phyloP scores from a whole-genome alignment of 306 rosid species.

The Glycine tomentella region DNA sequence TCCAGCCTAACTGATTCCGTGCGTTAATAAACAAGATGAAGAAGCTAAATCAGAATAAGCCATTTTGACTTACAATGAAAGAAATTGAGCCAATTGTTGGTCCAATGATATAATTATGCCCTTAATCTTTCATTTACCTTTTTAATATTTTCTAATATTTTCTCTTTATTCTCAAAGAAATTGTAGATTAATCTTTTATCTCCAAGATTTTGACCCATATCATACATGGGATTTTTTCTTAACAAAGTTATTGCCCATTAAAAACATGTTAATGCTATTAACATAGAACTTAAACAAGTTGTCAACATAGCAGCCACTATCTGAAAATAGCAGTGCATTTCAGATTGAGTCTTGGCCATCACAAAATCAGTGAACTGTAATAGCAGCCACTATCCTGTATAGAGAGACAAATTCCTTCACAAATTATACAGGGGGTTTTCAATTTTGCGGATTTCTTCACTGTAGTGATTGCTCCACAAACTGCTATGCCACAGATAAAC shows the following conservation, averaged over 20 bases:
- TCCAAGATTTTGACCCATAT: background rate
- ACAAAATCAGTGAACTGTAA: background rate
- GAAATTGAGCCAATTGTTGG: background rate
- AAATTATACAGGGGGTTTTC: too few species aligned
- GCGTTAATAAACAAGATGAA: constrained; percentile 6
- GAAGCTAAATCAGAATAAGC: constrained; percentile 16
- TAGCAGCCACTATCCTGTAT: background rate
- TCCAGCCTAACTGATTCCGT: constrained; percentile 9
- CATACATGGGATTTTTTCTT: background rate
- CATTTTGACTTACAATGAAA: background rate
- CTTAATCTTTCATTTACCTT: too few species aligned
- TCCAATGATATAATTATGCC: background rate
- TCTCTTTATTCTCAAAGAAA: constrained; percentile 19
- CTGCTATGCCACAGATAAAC: too few species aligned
- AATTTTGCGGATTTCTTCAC: too few species aligned
- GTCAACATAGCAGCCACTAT: background rate
- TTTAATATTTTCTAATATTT: background rate
- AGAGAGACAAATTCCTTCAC: too few species aligned
- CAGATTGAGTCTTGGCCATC: background rate
- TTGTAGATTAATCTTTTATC: background rate
- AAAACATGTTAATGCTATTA: background rate
- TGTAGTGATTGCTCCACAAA: too few species aligned
- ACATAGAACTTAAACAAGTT: background rate
- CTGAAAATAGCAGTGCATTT: background rate
- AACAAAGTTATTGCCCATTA: background rate